Conservation (phyloP, 176 grass and related monocot genomes). For the Oryza punctata region DNA sequence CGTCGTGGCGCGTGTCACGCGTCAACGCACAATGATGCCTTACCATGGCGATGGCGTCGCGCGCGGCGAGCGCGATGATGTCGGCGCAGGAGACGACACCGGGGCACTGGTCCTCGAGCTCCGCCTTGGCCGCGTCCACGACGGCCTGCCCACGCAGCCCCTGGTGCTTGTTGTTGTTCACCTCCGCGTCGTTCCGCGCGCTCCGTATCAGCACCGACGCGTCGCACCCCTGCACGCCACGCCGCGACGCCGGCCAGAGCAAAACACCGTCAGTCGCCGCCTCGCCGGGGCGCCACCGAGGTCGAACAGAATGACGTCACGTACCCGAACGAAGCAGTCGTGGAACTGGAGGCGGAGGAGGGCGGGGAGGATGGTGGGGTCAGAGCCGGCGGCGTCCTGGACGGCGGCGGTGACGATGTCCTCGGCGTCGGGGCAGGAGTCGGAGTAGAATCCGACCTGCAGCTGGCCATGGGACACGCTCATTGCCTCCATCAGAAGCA, state of each 20-base stretch:
- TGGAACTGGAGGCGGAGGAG: conserved; percentile 74
- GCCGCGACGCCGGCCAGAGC: neutral
- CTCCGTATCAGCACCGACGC: conserved; percentile 70
- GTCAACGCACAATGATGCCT: too few species aligned
- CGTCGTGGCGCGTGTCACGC: too few species aligned
- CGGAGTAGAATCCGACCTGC: conserved; percentile 71
- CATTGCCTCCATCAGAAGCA: conserved; percentile 34
- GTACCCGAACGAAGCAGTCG: conserved; percentile 76
- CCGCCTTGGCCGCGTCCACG: conserved; percentile 64
- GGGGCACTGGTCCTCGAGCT: conserved; percentile 67
- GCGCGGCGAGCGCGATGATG: conserved; percentile 73
- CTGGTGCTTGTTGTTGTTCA: conserved; percentile 63
- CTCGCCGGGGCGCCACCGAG: too few species aligned
- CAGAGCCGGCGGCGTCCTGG: conserved; percentile 46
- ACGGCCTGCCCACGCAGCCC: conserved; percentile 68
- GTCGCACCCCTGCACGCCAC: conserved; percentile 65
- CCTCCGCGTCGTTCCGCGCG: conserved; percentile 48
- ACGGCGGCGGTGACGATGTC: conserved; percentile 61
- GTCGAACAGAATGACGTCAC: too few species aligned
- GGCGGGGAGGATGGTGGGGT: conserved; percentile 71
- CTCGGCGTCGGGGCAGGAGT: conserved; percentile 75
- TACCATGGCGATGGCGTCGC: conserved; percentile 72
- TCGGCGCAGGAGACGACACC: conserved; percentile 88
- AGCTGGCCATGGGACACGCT: conserved; percentile 42
- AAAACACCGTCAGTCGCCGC: neutral